These are phyloP conservation scores for Urochloa ruziziensis DNA, from an alignment of 176 grass and related monocot species.

Conservation along the genomic window DNA sequence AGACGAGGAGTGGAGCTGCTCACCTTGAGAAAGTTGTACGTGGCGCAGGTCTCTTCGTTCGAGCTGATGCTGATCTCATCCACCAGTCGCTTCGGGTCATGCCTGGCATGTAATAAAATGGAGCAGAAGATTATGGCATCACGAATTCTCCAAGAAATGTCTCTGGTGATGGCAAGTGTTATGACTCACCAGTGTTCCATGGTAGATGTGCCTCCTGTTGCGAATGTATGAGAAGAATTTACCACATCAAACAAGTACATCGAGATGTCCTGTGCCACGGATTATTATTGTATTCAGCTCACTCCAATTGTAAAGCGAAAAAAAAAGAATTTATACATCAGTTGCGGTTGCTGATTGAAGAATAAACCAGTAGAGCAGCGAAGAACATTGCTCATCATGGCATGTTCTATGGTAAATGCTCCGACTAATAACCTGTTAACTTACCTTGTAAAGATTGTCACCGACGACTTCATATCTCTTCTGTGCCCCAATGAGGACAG, in stretches of 20 bases:
- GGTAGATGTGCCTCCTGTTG: constrained; percentile 82
- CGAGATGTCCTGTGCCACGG: constrained; percentile 61
- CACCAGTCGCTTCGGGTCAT: constrained; percentile 64
- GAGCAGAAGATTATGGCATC: not conserved
- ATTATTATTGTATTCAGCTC: constrained; percentile 12
- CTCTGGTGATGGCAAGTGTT: not conserved
- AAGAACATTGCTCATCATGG: not conserved
- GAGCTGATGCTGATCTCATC: constrained; percentile 65
- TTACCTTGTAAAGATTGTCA: constrained; percentile 92
- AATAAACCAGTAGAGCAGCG: not conserved
- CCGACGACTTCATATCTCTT: constrained; percentile 84
- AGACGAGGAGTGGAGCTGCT: not conserved
- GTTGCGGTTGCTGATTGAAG: not conserved
- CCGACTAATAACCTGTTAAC: not conserved
- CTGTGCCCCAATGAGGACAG: constrained; percentile 64
- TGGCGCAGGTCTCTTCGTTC: constrained; percentile 77
- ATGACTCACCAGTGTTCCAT: constrained; percentile 72
- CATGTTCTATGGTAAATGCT: not conserved
- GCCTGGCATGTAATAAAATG: constrained; percentile 32
- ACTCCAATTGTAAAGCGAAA: not conserved
- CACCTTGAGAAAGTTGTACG: constrained; percentile 96
- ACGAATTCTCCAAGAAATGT: not conserved
- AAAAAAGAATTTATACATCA: not conserved
- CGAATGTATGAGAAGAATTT: constrained; percentile 79
- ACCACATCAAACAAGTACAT: constrained; percentile 72